Evolutionary conservation across 179 eudicot genomes (phyloP), one percentile per base, ranked within the genome.

Genomic region (Heliamphora pulchella): DNA sequence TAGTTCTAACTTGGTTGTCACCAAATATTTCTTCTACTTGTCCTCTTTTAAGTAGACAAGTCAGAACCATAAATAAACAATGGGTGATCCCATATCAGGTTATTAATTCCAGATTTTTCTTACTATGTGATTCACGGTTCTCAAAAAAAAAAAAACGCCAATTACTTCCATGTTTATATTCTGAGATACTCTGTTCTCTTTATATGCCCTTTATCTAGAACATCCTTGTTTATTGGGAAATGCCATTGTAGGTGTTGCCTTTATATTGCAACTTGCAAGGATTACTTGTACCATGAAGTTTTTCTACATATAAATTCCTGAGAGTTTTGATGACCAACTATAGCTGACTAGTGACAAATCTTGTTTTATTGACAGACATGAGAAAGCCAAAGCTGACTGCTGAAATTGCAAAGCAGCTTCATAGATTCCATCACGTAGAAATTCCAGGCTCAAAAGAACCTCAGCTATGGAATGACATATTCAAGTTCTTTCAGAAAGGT

Each of bases 381-480:
- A 92, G 91, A 84, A 86, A 86, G 51, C 92, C 91, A 73, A 90
- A 90, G 82, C 80, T 92, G 84, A 91, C 89, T 39, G 90, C 94
- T 81, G 88, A 91, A 85, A 96, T 96, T 84, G 99, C 99, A 10
- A 94, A 88, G 85, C 92, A 94, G 86, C 94, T 96, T 81, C 88
- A 81, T 69, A 91, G 72, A 58, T 96, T 96, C 77, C 99, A 96
- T 75, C 86, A 90, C 83, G 97, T 96, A 50, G 89, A 91, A 71
- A 87, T 94, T 80, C 98, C 99, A 74, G 97, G 96, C 82, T 87
- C 97, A 48, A 94, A 84, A 79, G 96, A 94, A 82, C 93, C 99
- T 75, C 99, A 94, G 84, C 81, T 94, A 72, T 96, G 99, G 99
- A 84, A 79, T 84, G 98, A 94, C 75, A 71, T 92, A 59, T 86